A percentile compares a stretch with the other conserved stretches of the same genome.
phyloP scores from a whole-genome alignment of 148 eudicot genomes.

The Heliosperma pusillum region DNA sequence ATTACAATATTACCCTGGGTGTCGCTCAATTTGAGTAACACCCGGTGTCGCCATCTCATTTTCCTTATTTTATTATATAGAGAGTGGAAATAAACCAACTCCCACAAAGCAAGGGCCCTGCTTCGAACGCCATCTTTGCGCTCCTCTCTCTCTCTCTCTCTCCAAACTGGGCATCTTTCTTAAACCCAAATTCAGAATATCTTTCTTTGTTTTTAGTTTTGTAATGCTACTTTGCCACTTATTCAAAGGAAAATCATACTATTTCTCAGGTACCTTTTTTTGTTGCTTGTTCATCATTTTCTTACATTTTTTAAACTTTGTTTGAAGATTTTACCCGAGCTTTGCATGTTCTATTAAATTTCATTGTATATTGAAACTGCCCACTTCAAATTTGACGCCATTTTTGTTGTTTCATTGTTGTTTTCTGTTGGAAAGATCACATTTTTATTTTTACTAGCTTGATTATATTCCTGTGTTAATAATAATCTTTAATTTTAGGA shows the following conservation, averaged over 20 bases:
- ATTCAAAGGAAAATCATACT: background rate
- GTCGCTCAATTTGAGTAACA: too few relatives aligned
- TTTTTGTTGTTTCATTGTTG: background rate
- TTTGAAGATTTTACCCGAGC: background rate
- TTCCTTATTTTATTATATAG: too few relatives aligned
- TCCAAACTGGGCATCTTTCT: background rate
- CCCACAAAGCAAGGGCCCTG: slow-evolving; percentile 10
- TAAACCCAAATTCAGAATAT: slow-evolving; percentile 12
- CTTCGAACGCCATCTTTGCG: slow-evolving; percentile 23
- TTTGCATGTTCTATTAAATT: slow-evolving; percentile 1
- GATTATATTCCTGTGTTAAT: background rate
- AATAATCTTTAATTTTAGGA: too few relatives aligned
- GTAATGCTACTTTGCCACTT: background rate
- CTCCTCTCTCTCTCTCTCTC: slow-evolving; percentile 9
- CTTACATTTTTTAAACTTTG: background rate
- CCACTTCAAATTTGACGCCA: slow-evolving; percentile 11
- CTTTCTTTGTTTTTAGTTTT: background rate
- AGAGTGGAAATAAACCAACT: background rate
- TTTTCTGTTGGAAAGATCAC: background rate
- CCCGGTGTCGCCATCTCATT: too few relatives aligned
- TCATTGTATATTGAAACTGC: background rate
- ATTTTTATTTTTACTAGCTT: background rate
- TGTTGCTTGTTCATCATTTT: too few relatives aligned
- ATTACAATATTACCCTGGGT: too few relatives aligned
- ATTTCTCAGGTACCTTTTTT: slow-evolving; percentile 15